A percentile compares a stretch with the other conserved stretches of the same genome.
Conservation (phyloP, 768 basidiomycete species). For the Hygrocybe punicea region DNA sequence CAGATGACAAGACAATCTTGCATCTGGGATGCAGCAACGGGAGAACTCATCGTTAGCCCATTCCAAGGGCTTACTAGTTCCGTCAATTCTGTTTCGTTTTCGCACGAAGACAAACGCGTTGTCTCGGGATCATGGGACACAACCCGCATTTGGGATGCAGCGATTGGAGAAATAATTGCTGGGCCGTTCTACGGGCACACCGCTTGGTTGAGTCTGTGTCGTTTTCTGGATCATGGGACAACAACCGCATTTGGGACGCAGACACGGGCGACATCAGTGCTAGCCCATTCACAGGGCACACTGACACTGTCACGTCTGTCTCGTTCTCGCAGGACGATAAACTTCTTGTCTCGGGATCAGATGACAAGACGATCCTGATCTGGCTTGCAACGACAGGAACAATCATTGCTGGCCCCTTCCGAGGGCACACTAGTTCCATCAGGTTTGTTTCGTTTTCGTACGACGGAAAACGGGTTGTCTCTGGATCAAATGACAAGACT, state of each 20-base stretch:
- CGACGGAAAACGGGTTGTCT: slow-evolving; percentile 15
- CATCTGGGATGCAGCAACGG: slow-evolving; percentile 13
- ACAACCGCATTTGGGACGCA: too few relatives aligned
- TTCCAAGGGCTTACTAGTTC: slow-evolving; percentile 13
- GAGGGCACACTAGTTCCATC: too few relatives aligned
- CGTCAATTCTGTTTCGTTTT: slow-evolving; percentile 22
- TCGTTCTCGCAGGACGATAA: too few relatives aligned
- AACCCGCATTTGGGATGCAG: slow-evolving; percentile 7
- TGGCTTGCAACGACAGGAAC: too few relatives aligned
- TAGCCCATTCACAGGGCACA: too few relatives aligned
- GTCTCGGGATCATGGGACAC: slow-evolving; percentile 23
- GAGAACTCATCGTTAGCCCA: background rate
- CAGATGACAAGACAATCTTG: slow-evolving; percentile 15
- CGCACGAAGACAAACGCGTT: slow-evolving; percentile 23
- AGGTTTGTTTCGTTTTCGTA: slow-evolving; percentile 2
- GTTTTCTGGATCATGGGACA: too few relatives aligned
- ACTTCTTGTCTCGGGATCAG: too few relatives aligned
- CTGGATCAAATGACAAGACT: slow-evolving; percentile 8
- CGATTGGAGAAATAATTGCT: background rate
- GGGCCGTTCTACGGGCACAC: background rate
- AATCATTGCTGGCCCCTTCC: too few relatives aligned
- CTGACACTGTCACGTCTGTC: too few relatives aligned
- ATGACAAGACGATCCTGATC: too few relatives aligned
- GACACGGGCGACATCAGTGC: too few relatives aligned
- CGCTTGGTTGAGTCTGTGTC: slow-evolving; percentile 2